phyloP scores from a whole-genome alignment of 176 grass and related monocot genomes.

The Ensete glaucum region DNA sequence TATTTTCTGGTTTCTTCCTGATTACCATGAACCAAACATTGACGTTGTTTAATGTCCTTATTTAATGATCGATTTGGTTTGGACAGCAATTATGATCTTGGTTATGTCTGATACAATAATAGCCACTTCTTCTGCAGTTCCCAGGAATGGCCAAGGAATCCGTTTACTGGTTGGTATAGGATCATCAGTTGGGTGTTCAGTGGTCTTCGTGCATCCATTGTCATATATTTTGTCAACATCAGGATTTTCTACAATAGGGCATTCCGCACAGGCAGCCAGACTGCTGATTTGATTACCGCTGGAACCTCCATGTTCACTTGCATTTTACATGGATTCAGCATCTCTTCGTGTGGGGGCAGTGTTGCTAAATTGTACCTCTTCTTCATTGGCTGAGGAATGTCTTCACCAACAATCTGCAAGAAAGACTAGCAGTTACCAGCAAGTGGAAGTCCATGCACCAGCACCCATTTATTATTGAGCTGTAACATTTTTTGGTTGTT shows the following conservation, averaged over 20 bases:
- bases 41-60: too few relatives aligned
- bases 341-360: slow-evolving; percentile 85
- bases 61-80: too few relatives aligned
- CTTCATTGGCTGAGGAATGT: slow-evolving; percentile 54
- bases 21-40: too few relatives aligned
- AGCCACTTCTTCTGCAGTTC: slow-evolving; percentile 43
- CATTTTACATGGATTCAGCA: slow-evolving; percentile 99
- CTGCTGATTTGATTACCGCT: slow-evolving; percentile 74
- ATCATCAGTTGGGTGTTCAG: slow-evolving; percentile 94
- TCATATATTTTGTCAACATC: slow-evolving; percentile 76
- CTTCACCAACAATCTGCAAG: slow-evolving; percentile 36
- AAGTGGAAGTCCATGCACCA: slow-evolving; percentile 58
- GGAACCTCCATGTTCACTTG: slow-evolving; percentile 97
- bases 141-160: slow-evolving; percentile 86
- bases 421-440: slow-evolving; percentile 52
- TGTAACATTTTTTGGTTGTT: slow-evolving; percentile 59
- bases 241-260: slow-evolving; percentile 62
- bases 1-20: too few relatives aligned
- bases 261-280: slow-evolving; percentile 60
- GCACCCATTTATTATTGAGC: slow-evolving; percentile 72
- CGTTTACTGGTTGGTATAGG: slow-evolving; percentile 92
- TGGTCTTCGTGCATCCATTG: slow-evolving; percentile 78
- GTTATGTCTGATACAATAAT: too few relatives aligned
- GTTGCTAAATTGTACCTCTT: slow-evolving; percentile 84
- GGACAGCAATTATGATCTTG: too few relatives aligned